Percentiles rank a stretch among this genome's conserved stretches.
Conservation (phyloP, 1,139 yeast genomes). For the Kodamaea fungicola region DNA sequence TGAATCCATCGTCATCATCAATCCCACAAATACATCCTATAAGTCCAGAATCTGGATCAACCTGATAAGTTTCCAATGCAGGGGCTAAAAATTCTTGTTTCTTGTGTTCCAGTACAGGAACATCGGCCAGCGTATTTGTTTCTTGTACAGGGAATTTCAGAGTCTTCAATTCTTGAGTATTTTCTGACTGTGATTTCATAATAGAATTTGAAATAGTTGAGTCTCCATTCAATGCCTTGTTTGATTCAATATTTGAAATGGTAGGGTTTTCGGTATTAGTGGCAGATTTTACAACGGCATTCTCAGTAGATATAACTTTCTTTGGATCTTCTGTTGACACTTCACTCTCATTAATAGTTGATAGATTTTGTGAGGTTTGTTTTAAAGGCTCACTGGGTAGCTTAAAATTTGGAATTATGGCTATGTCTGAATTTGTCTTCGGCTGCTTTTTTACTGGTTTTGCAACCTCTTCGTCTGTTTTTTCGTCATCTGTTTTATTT, state of each 20-base stretch:
- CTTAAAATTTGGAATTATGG: background rate
- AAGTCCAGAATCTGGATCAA: conserved; percentile 76
- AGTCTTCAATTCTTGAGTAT: no score
- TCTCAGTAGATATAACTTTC: no score
- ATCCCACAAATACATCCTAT: conserved; percentile 89
- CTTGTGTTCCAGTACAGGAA: background rate
- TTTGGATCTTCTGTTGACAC: no score
- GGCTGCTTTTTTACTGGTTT: conserved; percentile 1
- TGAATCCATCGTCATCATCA: conserved; percentile 92
- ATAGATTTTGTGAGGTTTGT: no score
- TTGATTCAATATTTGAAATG: no score
- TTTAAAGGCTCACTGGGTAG: background rate
- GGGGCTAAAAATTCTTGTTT: conserved; percentile 17
- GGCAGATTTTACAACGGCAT: no score
- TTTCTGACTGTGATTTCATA: no score
- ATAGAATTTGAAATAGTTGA: no score
- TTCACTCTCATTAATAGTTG: no score
- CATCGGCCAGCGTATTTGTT: background rate
- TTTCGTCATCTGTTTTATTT: conserved; percentile 14
- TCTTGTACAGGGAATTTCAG: background rate
- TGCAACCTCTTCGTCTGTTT: conserved; percentile 16
- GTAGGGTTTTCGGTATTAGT: no score
- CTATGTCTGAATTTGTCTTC: background rate
- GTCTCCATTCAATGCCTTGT: no score
- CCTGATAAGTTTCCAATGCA: conserved; percentile 47